These are phyloP conservation scores for Castanea crenata DNA, from an alignment of 306 rosid species.

Conservation along the genomic window DNA sequence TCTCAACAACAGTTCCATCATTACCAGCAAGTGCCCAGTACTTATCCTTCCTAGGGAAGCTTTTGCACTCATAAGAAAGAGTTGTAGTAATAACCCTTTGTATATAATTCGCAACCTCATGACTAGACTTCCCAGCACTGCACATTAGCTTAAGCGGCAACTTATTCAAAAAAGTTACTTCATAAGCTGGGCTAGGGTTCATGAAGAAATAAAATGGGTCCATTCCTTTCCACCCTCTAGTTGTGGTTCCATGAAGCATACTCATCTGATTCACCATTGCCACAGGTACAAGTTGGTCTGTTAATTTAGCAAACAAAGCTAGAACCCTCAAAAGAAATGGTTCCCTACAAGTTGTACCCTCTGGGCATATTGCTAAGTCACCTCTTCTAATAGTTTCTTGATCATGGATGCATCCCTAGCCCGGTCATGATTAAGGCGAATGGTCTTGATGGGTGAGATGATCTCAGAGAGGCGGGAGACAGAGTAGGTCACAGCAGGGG, in stretches of 20 bases:
- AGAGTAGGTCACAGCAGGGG: slow-evolving; percentile 78
- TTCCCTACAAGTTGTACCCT: slow-evolving; percentile 86
- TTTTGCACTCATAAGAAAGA: slow-evolving; percentile 70
- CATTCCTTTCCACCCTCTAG: slow-evolving; percentile 90
- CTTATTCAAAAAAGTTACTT: slow-evolving; percentile 70
- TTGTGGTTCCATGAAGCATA: slow-evolving; percentile 91
- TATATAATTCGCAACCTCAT: slow-evolving; percentile 84
- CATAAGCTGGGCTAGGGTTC: slow-evolving; percentile 84
- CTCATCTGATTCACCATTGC: slow-evolving; percentile 87
- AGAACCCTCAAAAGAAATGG: slow-evolving; percentile 74
- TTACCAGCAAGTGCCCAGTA: slow-evolving; percentile 80
- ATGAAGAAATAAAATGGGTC: slow-evolving; percentile 90
- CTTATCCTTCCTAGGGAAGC: slow-evolving; percentile 74
- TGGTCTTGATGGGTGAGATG: slow-evolving; percentile 78
- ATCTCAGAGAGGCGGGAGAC: slow-evolving; percentile 74
- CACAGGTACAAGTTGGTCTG: slow-evolving; percentile 80
- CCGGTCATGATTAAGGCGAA: slow-evolving; percentile 57
- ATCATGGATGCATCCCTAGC: slow-evolving; percentile 70
- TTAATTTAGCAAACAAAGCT: slow-evolving; percentile 66
- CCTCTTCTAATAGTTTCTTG: slow-evolving; percentile 63
- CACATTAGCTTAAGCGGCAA: slow-evolving; percentile 62
- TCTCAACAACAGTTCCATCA: slow-evolving; percentile 61
- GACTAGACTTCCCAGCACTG: slow-evolving; percentile 55
- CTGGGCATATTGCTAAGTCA: slow-evolving; percentile 79
- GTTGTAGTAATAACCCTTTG: slow-evolving; percentile 72